Evolutionary conservation across 1,284 basidiomycete genomes (phyloP), one percentile per base, ranked within the genome.

Genomic region (Melampsora americana): DNA sequence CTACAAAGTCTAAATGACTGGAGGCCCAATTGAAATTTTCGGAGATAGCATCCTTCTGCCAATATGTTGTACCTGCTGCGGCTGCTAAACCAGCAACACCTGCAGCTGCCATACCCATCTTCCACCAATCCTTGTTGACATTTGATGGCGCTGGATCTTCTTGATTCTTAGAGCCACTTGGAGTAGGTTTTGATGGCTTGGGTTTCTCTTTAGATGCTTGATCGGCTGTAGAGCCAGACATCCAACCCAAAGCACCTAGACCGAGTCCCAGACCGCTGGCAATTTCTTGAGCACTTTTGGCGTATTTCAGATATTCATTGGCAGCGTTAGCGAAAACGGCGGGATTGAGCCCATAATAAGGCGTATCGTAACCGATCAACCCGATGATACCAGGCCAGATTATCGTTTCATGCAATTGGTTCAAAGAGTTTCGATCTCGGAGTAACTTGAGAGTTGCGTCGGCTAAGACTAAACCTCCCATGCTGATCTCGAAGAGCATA

Each of bases 351-450:
- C 70, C 70, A 35, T 65, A 72, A 44, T 72, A 72, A 23, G 70
- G 61, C 6, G 70, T 72, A 56, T 72, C 70, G 53, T 72, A 72
- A 12, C 70, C 61, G 48, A 72, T 72, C 44, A 72, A 39, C 30
- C 70, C 70, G n/a, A 72, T 72, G 61, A 72, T 72, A 7, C 70
- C 62, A 35, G 70, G 70, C 70, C 70, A 72, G 30, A 72, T 65
- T 7, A 72, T 72, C 28, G 70, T 48, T 12, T 72, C 44, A 46
- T 65, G 39, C 18, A 72, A 48, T 26, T 48, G 18, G 26, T 35
- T 72, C 46, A 42, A 32, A 7, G 70, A 30, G 32, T 56, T 62
- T 53, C 70, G 61, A 50, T 72, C 69, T 44, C 60, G 59, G n/a
- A 72, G 28, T 9, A 72, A 30, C 42, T 72, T 72, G 26, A 72